Evolutionary conservation across 257 asterid species (phyloP).

Genomic region (Catharanthus roseus): DNA sequence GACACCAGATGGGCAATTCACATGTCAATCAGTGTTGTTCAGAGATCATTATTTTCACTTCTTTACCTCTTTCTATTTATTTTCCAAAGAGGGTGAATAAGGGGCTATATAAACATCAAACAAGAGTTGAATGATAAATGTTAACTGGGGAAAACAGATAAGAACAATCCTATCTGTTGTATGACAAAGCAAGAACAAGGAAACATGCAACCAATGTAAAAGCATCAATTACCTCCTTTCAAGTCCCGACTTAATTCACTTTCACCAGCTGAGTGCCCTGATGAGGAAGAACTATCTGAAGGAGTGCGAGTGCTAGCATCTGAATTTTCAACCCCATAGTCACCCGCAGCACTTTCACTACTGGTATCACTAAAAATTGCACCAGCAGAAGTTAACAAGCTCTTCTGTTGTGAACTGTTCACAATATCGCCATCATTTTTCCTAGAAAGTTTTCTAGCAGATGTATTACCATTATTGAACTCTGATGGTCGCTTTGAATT

Average conservation of each 20-base stretch:
- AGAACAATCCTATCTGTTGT: neutral
- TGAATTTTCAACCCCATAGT: conserved; percentile 37
- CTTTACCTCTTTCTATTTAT: neutral
- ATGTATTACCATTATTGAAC: conserved; percentile 13
- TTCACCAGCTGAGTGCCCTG: conserved; percentile 47
- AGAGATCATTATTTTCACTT: neutral
- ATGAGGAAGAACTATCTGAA: conserved; percentile 52
- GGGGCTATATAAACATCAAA: neutral
- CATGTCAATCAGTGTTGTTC: neutral
- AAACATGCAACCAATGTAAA: neutral
- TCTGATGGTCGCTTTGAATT: conserved; percentile 24
- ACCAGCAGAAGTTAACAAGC: conserved; percentile 34
- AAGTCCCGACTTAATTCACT: conserved; percentile 49
- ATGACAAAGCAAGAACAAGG: neutral
- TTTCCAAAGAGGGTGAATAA: neutral
- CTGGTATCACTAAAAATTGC: conserved; percentile 41
- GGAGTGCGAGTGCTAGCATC: conserved; percentile 37
- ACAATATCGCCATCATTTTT: conserved; percentile 14
- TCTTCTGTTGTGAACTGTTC: conserved; percentile 32
- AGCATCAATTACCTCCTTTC: conserved; percentile 35
- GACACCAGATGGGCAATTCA: neutral
- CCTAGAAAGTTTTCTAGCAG: conserved; percentile 17
- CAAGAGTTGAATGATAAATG: neutral
- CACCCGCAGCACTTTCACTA: conserved; percentile 53
- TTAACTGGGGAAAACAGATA: neutral